Conservation (phyloP, 2,329 filamentous ascomycete species). For the Tolypocladium tundrense region DNA sequence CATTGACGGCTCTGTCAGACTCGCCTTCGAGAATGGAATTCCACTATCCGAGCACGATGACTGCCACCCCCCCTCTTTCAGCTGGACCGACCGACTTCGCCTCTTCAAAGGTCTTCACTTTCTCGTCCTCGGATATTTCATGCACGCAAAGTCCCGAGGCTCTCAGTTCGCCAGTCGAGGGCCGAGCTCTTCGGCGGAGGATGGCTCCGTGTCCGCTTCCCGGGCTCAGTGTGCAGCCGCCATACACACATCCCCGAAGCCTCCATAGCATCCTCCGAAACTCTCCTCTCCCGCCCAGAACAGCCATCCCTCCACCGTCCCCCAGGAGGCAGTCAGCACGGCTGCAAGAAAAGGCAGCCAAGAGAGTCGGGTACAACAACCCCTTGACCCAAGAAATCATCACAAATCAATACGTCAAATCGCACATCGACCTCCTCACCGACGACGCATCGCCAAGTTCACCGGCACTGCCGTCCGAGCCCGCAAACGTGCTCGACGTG, state of each 20-base stretch:
- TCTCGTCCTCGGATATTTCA: constrained; percentile 25
- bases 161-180: constrained; percentile 7
- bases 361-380: constrained; percentile 51
- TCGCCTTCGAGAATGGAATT: constrained; percentile 38
- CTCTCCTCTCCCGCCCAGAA: constrained; percentile 48
- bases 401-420: constrained; percentile 50
- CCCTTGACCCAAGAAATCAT: constrained; percentile 54
- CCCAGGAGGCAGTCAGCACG: constrained; percentile 43
- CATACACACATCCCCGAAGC: constrained; percentile 47
- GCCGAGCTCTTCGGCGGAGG: constrained; percentile 7
- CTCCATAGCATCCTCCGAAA: constrained; percentile 57
- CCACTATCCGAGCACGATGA: constrained; percentile 45
- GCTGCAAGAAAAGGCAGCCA: constrained; percentile 41
- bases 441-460: constrained; percentile 46
- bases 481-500: constrained; percentile 35
- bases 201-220: background rate
- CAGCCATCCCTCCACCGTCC: constrained; percentile 38
- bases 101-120: constrained; percentile 33
- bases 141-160: constrained; percentile 2
- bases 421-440: constrained; percentile 51
- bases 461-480: constrained; percentile 17
- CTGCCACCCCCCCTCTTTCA: constrained; percentile 48
- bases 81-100: constrained; percentile 38
- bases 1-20: constrained; percentile 37
- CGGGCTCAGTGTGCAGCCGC: constrained; percentile 12